Evolutionary conservation across 768 basidiomycete species (phyloP), one percentile per base, ranked within the genome.

Genomic region (Polyporus arcularius): DNA sequence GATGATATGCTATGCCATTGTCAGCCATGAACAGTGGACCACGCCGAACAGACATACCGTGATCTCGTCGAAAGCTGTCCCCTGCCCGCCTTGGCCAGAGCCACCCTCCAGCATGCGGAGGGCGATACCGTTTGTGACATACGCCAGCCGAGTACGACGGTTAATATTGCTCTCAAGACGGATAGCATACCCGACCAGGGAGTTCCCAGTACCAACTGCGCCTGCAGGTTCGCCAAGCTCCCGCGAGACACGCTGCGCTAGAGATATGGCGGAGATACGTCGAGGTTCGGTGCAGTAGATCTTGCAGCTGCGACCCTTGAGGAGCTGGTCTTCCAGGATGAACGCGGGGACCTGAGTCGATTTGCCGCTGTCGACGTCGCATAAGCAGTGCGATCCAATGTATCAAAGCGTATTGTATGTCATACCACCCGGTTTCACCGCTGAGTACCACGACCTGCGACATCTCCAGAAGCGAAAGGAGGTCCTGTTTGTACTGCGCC

Each of bases 251-350:
- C 94, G 88, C 65, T 96, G 93, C 0, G 96, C 96, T 7, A 98
- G 82, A 0, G 96, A 98, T 52, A 98, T 92, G 1, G 96, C 96
- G 55, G 94, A 96, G 64, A 98, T 98, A 43, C 96, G 86, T 46
- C 96, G 85, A 5, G 96, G 96, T 70, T 98, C 96, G 4, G 96
- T 98, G 65, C 94, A 96, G 68, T 86, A 94, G 67, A 99, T 90
- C 73, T 89, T 96, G 79, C 94, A 96, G 55, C 82, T 82, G 66
- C 80, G 84, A 28, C 96, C 97, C 61, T 81, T 82, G 4, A 88
- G 83, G 21, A 98, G 82, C 55, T 90, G 85, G 68, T 96, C 88
- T 72, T 99, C 96, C 10, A 99, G 82, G 64, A 98, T 89, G 75
- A 95, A 98, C 0, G 89, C 82, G 4, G 96, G 96, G 4, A 98